Base-by-base conservation (phyloP, 2,329 filamentous ascomycete genomes). In the Rutstroemia sp. region DNA sequence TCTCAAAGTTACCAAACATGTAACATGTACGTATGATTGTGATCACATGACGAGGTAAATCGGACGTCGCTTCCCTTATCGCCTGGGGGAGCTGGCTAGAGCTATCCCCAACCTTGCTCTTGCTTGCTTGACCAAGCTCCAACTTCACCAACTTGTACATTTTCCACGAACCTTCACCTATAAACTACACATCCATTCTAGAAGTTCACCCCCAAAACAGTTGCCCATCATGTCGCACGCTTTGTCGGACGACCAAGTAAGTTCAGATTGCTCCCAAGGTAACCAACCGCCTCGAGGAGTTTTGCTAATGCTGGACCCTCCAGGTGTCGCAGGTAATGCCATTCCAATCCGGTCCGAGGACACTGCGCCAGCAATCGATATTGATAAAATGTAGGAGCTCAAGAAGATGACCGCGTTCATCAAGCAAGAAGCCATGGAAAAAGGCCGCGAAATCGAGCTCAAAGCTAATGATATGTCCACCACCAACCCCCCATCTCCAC, bases 371-470 rank as follows among this genome's bases (percentile, higher is more conserved):
- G 14, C 25, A 52, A 3, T 19, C 10, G 19, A 27, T 30, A 51
- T 51, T 51, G 38, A 51, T 21, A 37, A 19, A 44, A 51, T 56
- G 30, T 54, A 53, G 55, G 94, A 99, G 84, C 89, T 99, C 76
- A 92, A 89, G 81, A 99, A 99, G 84, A 99, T 99, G 94, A 97
- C 94, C 59, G 92, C 92, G 72, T 99, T 99, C 83, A 99, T 99
- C 84, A 89, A 91, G 75, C 94, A 97, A 78, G 94, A 99, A 78
- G 94, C 94, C 58, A 83, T 88, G 70, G 94, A 99, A 73, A 99
- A 99, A 77, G 91, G 91, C 68, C 88, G 88, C 72, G 94, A 99
- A 76, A 97, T 99, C 75, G 84, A 94, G 71, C 87, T 97, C 77
- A 97, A 97, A 77, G 94, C 94, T 73, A 92, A 97, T 78, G 91